phyloP scores from a whole-genome alignment of 2,329 filamentous ascomycete species.

The Aspergillus pseudoviridinutans region DNA sequence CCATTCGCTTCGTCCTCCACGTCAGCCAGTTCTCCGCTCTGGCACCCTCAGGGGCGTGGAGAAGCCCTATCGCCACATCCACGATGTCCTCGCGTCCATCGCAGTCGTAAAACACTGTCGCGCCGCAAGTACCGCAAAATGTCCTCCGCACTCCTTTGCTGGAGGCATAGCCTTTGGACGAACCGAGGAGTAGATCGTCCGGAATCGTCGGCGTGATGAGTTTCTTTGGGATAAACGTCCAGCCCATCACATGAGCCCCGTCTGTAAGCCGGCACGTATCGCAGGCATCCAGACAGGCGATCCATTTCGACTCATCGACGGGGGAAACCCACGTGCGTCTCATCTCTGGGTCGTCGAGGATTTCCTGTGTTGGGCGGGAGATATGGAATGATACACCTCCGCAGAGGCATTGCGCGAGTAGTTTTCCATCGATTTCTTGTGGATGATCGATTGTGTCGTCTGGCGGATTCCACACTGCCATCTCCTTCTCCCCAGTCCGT shows the following conservation, averaged over 20 bases:
- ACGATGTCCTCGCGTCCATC: conserved; percentile 34
- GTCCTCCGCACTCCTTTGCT: conserved; percentile 34
- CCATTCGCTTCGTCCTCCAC: conserved; percentile 36
- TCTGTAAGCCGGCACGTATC: conserved; percentile 40
- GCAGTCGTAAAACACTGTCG: conserved; percentile 39
- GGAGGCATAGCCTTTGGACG: conserved; percentile 38
- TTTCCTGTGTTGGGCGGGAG: conserved; percentile 31
- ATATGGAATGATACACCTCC: conserved; percentile 43
- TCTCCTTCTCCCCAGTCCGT: conserved; percentile 8
- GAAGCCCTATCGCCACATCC: conserved; percentile 42
- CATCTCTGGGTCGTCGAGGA: conserved; percentile 20
- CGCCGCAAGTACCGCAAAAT: conserved; percentile 46
- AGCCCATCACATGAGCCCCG: conserved; percentile 38
- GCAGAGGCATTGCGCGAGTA: conserved; percentile 44
- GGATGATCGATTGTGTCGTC: not conserved
- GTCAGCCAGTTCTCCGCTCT: conserved; percentile 42
- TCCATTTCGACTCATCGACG: conserved; percentile 20
- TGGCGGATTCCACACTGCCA: conserved; percentile 10
- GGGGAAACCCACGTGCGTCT: conserved; percentile 15
- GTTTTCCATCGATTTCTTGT: conserved; percentile 2
- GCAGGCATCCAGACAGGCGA: conserved; percentile 23
- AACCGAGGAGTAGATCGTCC: conserved; percentile 28
- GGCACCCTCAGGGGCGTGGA: conserved; percentile 36
- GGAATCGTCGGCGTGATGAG: conserved; percentile 30
- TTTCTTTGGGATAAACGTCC: conserved; percentile 39